phyloP scores from a whole-genome alignment of 768 basidiomycete species.

The Mycena indigotica region DNA sequence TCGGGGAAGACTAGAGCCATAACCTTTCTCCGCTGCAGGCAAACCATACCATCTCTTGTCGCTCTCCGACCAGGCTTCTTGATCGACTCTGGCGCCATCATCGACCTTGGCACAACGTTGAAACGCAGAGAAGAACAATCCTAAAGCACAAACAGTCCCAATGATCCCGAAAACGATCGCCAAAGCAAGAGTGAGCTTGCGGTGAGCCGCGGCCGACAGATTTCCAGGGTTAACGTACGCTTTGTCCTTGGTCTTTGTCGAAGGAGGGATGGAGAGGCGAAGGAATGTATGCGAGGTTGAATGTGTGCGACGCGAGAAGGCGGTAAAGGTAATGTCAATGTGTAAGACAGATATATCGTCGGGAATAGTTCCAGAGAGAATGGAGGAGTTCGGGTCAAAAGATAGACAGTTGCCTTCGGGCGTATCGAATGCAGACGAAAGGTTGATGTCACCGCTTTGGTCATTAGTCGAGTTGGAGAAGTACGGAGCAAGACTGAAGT shows the following conservation, averaged over 20 bases:
- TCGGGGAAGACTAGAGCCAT: constrained; percentile 23
- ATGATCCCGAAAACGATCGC: constrained; percentile 63
- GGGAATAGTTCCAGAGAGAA: constrained; percentile 62
- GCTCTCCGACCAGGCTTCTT: constrained; percentile 62
- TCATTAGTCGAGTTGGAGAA: constrained; percentile 52
- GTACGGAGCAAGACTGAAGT: constrained; percentile 56
- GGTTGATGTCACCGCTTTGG: constrained; percentile 46
- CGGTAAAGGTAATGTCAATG: constrained; percentile 62
- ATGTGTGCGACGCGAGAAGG: constrained; percentile 65
- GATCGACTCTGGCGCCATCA: constrained; percentile 62
- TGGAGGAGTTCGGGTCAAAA: constrained; percentile 48
- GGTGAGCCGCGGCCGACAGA: constrained; percentile 46
- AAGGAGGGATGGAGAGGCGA: constrained; percentile 47
- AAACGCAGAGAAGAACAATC: constrained; percentile 54
- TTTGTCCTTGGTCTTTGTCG: constrained; percentile 40
- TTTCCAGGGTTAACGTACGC: constrained; percentile 36
- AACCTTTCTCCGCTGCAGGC: constrained; percentile 33
- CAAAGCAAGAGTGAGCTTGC: constrained; percentile 57
- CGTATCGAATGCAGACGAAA: constrained; percentile 62
- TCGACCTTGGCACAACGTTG: constrained; percentile 58
- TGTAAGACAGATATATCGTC: constrained; percentile 41
- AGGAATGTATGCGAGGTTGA: constrained; percentile 71
- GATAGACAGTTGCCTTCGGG: constrained; percentile 50
- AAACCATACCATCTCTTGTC: constrained; percentile 75
- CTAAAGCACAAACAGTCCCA: constrained; percentile 59